phyloP scores from a whole-genome alignment of 2,329 filamentous ascomycete genomes.

The Falciphora oryzae region DNA sequence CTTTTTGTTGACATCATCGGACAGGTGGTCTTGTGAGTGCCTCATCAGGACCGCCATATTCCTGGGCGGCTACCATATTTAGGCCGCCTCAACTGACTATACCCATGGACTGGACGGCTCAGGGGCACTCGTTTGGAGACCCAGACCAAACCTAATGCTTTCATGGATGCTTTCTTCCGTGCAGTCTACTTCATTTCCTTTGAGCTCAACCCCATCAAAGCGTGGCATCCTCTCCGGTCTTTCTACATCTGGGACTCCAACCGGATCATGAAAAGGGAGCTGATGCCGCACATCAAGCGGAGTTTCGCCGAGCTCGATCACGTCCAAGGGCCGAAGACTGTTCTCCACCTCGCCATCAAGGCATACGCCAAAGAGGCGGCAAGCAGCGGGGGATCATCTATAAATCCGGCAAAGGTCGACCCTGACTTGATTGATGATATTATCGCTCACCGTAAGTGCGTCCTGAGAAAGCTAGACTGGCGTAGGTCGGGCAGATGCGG shows the following conservation, averaged over 20 bases:
- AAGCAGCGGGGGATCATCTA: not conserved
- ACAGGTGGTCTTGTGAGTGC: slow-evolving; percentile 23
- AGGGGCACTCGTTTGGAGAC: slow-evolving; percentile 9
- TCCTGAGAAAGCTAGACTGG: too few relatives aligned
- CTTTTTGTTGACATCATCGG: slow-evolving; percentile 25
- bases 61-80: not conserved
- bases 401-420: not conserved
- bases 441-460: slow-evolving; percentile 9
- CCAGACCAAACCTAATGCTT: not conserved
- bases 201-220: not conserved
- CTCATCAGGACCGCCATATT: not conserved
- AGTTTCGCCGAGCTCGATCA: slow-evolving; percentile 20
- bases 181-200: not conserved
- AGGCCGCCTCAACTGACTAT: too few relatives aligned
- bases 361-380: slow-evolving; percentile 17
- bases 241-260: slow-evolving; percentile 23
- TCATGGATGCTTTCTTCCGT: not conserved
- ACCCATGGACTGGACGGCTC: not conserved
- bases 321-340: slow-evolving; percentile 22
- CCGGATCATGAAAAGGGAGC: slow-evolving; percentile 21
- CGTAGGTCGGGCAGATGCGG: too few relatives aligned
- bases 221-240: slow-evolving; percentile 15
- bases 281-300: slow-evolving; percentile 22
- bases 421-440: slow-evolving; percentile 9
- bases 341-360: slow-evolving; percentile 23